phyloP scores from a whole-genome alignment of 768 basidiomycete genomes.

The Boletellus ananas region DNA sequence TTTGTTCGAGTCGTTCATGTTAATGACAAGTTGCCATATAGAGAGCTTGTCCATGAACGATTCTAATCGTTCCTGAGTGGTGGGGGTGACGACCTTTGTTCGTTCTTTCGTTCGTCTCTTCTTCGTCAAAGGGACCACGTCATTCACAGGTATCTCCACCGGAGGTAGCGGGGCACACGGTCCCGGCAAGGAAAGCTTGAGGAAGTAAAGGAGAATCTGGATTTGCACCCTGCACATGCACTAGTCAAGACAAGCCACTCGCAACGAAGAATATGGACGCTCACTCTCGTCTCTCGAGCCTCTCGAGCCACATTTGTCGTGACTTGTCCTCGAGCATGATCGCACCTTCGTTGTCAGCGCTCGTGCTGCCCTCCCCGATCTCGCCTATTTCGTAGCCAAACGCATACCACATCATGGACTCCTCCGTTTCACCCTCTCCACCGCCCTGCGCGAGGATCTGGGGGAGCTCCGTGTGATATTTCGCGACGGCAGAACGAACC shows the following conservation, averaged over 20 bases:
- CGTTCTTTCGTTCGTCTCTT: conserved; percentile 26
- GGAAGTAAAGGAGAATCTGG: conserved; percentile 67
- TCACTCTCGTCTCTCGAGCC: conserved; percentile 69
- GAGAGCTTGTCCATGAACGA: conserved; percentile 76
- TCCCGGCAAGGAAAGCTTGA: conserved; percentile 61
- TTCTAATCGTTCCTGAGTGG: conserved; percentile 55
- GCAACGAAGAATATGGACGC: conserved; percentile 14
- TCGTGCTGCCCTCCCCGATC: conserved; percentile 26
- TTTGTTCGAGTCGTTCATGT: conserved; percentile 36
- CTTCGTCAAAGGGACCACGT: conserved; percentile 29
- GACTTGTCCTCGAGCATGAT: conserved; percentile 47
- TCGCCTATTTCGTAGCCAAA: conserved; percentile 52
- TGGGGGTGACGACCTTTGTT: conserved; percentile 20
- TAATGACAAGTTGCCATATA: conserved; percentile 62
- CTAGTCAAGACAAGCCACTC: conserved; percentile 4
- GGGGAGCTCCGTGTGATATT: conserved; percentile 64
- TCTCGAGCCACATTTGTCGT: conserved; percentile 53
- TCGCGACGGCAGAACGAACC: conserved; percentile 47
- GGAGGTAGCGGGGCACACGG: conserved; percentile 30
- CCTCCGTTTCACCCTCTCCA: conserved; percentile 62
- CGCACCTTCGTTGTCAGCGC: conserved; percentile 17
- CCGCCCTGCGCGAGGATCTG: conserved; percentile 56
- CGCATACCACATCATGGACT: conserved; percentile 75
- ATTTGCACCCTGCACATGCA: conserved; percentile 56
- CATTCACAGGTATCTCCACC: conserved; percentile 22